Evolutionary conservation across 805 yeast species (phyloP), one percentile per base, ranked within the genome.

Genomic region (Metschnikowia rubicola): DNA sequence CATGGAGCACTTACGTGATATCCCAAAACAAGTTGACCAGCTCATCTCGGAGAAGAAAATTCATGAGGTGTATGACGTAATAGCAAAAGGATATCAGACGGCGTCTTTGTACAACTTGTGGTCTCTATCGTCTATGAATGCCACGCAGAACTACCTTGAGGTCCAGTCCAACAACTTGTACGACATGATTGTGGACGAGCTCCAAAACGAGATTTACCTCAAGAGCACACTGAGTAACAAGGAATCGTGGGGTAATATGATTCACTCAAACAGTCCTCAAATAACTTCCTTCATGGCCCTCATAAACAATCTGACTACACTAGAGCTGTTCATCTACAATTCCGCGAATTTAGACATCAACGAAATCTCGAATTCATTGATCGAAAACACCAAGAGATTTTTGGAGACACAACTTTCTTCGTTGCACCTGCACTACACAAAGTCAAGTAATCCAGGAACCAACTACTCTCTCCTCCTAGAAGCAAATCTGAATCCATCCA

Each of bases 121-220:
- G 83, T 66, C 75, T 36, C 63, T 86, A 17, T 72, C 80, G 1
- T 80, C 84, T 0, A 67, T 86, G 62, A 59, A 62, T 11, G 68
- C 79, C 11, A 64, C 80, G 6, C 79, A 75, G 47, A 74, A 67
- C 37, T 79, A 78, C 51, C 66, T 85, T 13, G 78, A 79, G 41
- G 59, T 69, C 3, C 90, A 83, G 52, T 74, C 78, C 12, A 80
- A 79, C 47, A 75, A 77, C 36, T 67, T 91, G 29, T 84, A 85
- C 57, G 89, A 84, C 39, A 79, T 80, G 52, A 70, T 91, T 15
- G 70, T 87, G n/a, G 96, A 87, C 52, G 96, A 90, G 58, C 67
- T 89, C 36, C 83, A 80, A 48, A 77, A 74, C 39, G 84, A 87
- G 46, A 68, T 87, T n/a, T 88, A 84, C 57, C 69, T 85, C 36